Base-by-base conservation (phyloP, 1,284 basidiomycete genomes). In the Sphagnurus paluster region DNA sequence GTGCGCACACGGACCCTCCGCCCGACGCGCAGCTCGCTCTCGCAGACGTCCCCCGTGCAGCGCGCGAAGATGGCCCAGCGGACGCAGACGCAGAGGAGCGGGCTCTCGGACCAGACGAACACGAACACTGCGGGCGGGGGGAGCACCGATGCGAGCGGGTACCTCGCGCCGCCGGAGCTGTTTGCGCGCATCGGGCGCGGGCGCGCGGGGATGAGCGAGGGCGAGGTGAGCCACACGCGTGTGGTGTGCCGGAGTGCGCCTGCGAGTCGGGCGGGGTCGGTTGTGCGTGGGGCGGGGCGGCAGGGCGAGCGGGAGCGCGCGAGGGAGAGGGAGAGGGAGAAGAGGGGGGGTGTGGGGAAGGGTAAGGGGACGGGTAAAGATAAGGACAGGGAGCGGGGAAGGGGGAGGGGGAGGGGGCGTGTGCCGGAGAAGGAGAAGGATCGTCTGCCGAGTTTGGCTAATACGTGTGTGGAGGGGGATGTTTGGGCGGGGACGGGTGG, bases 211-310 rank as follows among this genome's bases (percentile, higher is more conserved):
- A n/a, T n/a, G n/a, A n/a, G 41, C 61, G 64, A 10, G 66, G 67
- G 11, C 4, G 66, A 74, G 38, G 80, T 86, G 9, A 70, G 69
- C 14, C 69, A 68, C 28, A 76, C 77, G 32, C 68, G 69, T 19
- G 84, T 86, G 13, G 66, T 80, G 30, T 87, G 84, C 59, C 68
- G 77, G 42, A 85, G 83, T 54, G 82, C 84, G 6, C 84, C 84
- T 2, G 68, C 67, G 5, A 78, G 74, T 45, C 68, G 79, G 5
- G 57, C 70, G 0, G 60, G 61, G 17, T 79, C 76, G 7, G 55
- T 59, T n/a, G 66, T 63, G 29, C 67, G 74, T 10, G 59, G 61
- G 28, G 48, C 42, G 3, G 48, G 26, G 50, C 44, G 45, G 42
- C 39, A 51, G 14, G 25, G 28, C 14, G 28, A 30, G 28, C 28